These are phyloP conservation scores for Talaromyces funiculosus DNA, from an alignment of 2,329 filamentous ascomycete genomes.

Conservation along the genomic window DNA sequence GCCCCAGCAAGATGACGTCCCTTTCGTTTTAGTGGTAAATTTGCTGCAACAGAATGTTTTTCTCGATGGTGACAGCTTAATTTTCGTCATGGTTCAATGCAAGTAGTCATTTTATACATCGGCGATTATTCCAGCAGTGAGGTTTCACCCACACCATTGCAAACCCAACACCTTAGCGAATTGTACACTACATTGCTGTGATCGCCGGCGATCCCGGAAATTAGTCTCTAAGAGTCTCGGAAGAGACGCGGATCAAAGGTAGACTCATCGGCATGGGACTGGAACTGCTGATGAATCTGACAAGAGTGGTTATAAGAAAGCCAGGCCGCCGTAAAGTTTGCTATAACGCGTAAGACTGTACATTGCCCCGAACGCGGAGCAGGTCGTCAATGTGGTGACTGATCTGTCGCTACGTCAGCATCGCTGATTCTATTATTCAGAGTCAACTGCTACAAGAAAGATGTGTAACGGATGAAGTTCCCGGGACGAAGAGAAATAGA, in stretches of 20 bases:
- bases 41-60: no score
- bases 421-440: not conserved
- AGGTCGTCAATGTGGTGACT: not conserved
- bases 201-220: not conserved
- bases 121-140: not conserved
- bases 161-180: not conserved
- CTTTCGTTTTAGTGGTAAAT: no score
- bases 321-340: no score
- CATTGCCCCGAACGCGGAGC: not conserved
- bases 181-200: not conserved
- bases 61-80: no score
- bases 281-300: no score
- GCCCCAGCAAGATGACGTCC: no score
- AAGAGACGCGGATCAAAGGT: no score
- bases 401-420: not conserved
- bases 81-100: not conserved
- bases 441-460: not conserved
- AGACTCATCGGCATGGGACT: no score
- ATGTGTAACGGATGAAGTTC: not conserved
- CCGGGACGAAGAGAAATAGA: not conserved
- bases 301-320: no score
- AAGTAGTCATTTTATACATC: not conserved
- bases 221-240: not conserved
- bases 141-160: not conserved
- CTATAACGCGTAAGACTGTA: not conserved